Evolutionary conservation across 2,329 filamentous ascomycete genomes (phyloP), one percentile per base, ranked within the genome.

Genomic region (Fusarium ramigenum): DNA sequence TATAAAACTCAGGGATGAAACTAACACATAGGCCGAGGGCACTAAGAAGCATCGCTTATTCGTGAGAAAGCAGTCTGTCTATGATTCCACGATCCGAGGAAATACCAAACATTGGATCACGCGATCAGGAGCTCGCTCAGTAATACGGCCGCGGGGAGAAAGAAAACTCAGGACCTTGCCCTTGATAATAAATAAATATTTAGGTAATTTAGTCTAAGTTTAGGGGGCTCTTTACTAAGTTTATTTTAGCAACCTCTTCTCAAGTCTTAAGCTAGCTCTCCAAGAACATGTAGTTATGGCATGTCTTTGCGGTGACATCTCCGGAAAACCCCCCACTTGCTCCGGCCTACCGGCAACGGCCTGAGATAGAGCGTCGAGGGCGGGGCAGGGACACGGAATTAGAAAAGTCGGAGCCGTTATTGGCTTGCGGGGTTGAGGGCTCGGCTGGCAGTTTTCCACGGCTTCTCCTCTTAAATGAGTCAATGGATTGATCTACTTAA

Each of bases 341-440:
- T 63, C 70, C 70, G 62, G 49, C 43, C n/a, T 56, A 59, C 61
- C 49, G 66, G 69, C 59, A 69, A 50, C 57, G 59, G 70, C 59
- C 60, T 67, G 64, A 18, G 34, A 73, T 44, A 73, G 23, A 52
- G 47, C 50, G 54, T 44, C n/a, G 50, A 23, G 40, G 57, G 58
- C 46, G 28, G 36, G 32, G 25, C 30, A 19, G 34, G 34, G 30
- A 49, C 67, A 70, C 60, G 50, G 50, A 50, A 80, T 80, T 80
- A 62, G 73, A 64, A 80, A 80, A 76, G 58, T 59, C 44, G 59
- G 66, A n/a, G 62, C 60, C 54, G 47, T 76, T 70, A 80, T 80
- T 80, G 78, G 79, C 40, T 49, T 49, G 66, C 44, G 50, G 56
- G 64, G 62, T 28, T 36, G 30, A 19, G 39, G 30, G 53, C 28